Base-by-base conservation (phyloP, 1,284 basidiomycete genomes). In the Boletus mariae region DNA sequence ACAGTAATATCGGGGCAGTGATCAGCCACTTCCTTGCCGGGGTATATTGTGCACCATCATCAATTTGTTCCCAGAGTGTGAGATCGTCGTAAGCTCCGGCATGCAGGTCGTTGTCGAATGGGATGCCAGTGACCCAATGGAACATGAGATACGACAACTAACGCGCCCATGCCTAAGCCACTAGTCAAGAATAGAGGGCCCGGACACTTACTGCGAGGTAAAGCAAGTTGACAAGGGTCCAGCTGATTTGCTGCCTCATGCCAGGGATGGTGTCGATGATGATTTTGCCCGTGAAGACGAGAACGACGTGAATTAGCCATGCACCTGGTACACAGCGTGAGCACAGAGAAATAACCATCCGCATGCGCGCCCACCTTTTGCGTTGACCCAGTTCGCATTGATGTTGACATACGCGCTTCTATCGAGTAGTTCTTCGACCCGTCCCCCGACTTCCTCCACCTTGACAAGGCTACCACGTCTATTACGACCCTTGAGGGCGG, bases 21-120 rank as follows among this genome's bases (percentile, higher is more conserved):
- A 97, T 85, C 40, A 99, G 77, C 93, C 95, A 99, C 71, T 99
- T 99, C 77, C 96, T 98, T 3, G 96, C 88, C 0, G 96, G 96
- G 2, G 96, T 99, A 73, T 99, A 97, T 66, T 99, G 96, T 0
- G 95, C 96, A 38, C 96, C 96, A 56, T 93, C 90, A 71, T 99
- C 96, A 56, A 99, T 99, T 79, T 99, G 96, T 70, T 99, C 96
- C 96, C 96, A 99, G 26, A 99, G 76, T 0, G 97, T 99, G 46
- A 99, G 80, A 62, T 98, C 92, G 70, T 99, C 96, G 73, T 97
- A 99, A 5, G 92, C 96, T 41, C 97, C 97, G 12, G 87, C 87
- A 60, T 91, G 88, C 32, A 89, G 72, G 69, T 94, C 80, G 66
- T 85, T 87, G 65, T 96, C 90, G 71, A 99, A 99, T 3, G 97